Evolutionary conservation across 352 stramenopile genomes (phyloP).

Genomic region (Hyaloperonospora arabidopsidis): DNA sequence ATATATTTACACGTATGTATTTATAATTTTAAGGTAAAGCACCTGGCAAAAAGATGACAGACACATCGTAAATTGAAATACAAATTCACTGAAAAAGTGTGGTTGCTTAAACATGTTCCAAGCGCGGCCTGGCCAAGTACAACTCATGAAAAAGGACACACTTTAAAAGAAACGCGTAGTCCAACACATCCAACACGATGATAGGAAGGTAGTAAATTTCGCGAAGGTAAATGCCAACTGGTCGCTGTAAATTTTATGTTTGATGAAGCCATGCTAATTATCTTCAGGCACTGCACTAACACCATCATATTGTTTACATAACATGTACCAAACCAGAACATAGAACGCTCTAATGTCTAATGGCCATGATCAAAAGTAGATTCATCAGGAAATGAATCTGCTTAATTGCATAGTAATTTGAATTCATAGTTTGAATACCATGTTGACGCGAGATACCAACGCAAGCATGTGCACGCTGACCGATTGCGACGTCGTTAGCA

Average conservation of each 20-base stretch:
- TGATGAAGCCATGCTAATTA: conserved; percentile 89
- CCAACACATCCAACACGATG: conserved; percentile 61
- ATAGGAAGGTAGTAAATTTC: conserved; percentile 94
- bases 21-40: conserved; percentile 68
- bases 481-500: conserved; percentile 93
- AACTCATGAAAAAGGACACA: conserved; percentile 64
- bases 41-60: conserved; percentile 60
- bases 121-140: conserved; percentile 61
- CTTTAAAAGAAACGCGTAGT: conserved; percentile 67
- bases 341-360: conserved; percentile 94
- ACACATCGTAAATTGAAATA: conserved; percentile 58
- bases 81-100: conserved; percentile 84
- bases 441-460: conserved; percentile 89
- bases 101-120: conserved; percentile 74
- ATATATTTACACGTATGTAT: too few species aligned
- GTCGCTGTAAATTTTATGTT: conserved; percentile 77
- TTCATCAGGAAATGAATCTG: conserved; percentile 94
- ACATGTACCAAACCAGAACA: conserved; percentile 93
- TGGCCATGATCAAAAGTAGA: conserved; percentile 94
- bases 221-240: conserved; percentile 79
- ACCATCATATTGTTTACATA: conserved; percentile 98
- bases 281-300: conserved; percentile 86
- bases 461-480: conserved; percentile 86
- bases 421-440: conserved; percentile 94
- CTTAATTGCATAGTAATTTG: conserved; percentile 94